A percentile compares a stretch with the other conserved stretches of the same genome.
These are phyloP conservation scores for Schoenoplectus triqueter DNA, from an alignment of 202 grass and related monocot genomes.

Conservation along the genomic window DNA sequence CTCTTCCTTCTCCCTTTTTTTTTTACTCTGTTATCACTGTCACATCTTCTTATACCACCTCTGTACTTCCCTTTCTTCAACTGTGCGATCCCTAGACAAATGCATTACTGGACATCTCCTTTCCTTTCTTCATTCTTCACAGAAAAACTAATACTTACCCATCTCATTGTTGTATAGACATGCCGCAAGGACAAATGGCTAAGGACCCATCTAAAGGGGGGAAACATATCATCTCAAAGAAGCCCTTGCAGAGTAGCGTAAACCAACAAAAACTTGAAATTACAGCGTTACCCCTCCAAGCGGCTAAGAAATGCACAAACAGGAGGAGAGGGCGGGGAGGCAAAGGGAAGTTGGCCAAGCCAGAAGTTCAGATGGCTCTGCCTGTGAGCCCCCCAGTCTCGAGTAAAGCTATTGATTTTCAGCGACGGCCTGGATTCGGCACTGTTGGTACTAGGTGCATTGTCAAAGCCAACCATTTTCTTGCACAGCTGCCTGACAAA, in stretches of 20 bases:
- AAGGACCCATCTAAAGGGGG: conserved; percentile 40
- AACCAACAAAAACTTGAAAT: conserved; percentile 65
- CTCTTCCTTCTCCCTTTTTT: conserved; percentile 9
- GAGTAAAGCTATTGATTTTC: conserved; percentile 72
- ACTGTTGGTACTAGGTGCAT: conserved; percentile 84
- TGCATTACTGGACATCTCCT: conserved; percentile 33
- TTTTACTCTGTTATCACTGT: conserved; percentile 28
- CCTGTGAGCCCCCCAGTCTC: conserved; percentile 43
- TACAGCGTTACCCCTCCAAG: conserved; percentile 44
- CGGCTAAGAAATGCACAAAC: conserved; percentile 53
- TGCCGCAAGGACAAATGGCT: conserved; percentile 37
- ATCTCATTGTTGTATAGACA: conserved; percentile 39
- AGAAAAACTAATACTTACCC: conserved; percentile 22
- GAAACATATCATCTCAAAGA: conserved; percentile 53
- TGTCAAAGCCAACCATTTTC: conserved; percentile 99
- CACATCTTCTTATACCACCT: conserved; percentile 17
- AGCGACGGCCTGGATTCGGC: conserved; percentile 84
- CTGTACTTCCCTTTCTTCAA: conserved; percentile 18
- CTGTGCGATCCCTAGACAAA: conserved; percentile 26
- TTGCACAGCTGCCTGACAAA: conserved; percentile 87
- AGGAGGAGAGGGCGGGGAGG: conserved; percentile 67
- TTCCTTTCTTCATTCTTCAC: conserved; percentile 17
- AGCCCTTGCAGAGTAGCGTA: conserved; percentile 82
- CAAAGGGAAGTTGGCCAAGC: conserved; percentile 41
- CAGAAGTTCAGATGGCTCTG: background rate